Evolutionary conservation across 2,329 filamentous ascomycete species (phyloP), one percentile per base, ranked within the genome.

Genomic region (Chaetomium sp.): DNA sequence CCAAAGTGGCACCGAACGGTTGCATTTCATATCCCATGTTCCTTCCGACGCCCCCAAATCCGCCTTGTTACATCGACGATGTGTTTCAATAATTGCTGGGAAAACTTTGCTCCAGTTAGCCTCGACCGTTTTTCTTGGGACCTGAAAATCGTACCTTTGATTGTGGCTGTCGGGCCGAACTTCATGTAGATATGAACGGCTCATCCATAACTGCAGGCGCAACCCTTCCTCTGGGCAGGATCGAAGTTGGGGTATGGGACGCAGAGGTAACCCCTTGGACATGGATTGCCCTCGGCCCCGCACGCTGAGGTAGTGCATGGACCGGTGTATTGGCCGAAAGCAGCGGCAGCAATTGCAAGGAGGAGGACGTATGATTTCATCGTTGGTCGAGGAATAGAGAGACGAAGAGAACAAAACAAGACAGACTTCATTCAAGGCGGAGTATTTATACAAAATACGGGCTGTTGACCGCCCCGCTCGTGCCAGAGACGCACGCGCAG

Each of bases 261-360:
- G 44, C 62, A 64, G 8, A 62, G 55, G n/a, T 57, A 64, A 11
- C 61, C 62, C n/a, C 61, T 51, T n/a, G 53, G 49, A 32, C 62
- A 64, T 4, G 59, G 51, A 32, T 45, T 57, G 8, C 58, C 56
- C 10, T 46, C 14, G 1, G 58, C 59, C 7, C 62, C 62, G 51
- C 61, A 64, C 14, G 56, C 54, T 0, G 52, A 52, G 0, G 36
- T 52, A 1, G 61, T 56, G 51, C 62, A 64, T 12, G 62, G 61
- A 2, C 62, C 62, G 1, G 61, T 64, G 55, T 64, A 64, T 34
- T 62, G 60, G 5, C 61, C 56, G 6, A 55, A 49, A 5, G 56
- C 37, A 40, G 54, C 32, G 1, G 59, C 42, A 5, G 47, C 37
- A 19, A 59, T 34, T 10, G 49, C 34, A 1, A 59, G 14, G 5